phyloP scores from a whole-genome alignment of 2,329 filamentous ascomycete species.

The Aspergillus neotritici region DNA sequence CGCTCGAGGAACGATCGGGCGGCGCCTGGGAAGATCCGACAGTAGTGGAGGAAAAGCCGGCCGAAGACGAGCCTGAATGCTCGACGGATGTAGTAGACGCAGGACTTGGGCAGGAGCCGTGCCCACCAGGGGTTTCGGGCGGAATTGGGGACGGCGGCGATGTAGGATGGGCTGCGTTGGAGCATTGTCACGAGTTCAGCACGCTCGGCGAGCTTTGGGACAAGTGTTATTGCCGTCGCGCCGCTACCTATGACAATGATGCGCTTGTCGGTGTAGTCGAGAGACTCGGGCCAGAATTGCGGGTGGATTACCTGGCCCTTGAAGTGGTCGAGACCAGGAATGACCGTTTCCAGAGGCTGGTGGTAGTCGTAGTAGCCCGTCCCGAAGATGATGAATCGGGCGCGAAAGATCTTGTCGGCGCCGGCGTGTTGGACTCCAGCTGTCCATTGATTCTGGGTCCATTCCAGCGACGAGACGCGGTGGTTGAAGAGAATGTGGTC shows the following conservation, averaged over 20 bases:
- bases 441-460: constrained; percentile 12
- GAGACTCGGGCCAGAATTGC: constrained; percentile 68
- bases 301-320: constrained; percentile 60
- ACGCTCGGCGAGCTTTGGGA: constrained; percentile 62
- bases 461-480: too few relatives aligned
- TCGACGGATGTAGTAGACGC: constrained; percentile 23
- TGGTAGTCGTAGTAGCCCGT: constrained; percentile 72
- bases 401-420: constrained; percentile 16
- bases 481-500: too few relatives aligned
- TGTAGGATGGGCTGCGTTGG: constrained; percentile 70
- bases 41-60: constrained; percentile 50
- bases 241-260: constrained; percentile 71
- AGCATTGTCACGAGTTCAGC: constrained; percentile 69
- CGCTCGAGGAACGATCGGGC: constrained; percentile 46
- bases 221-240: constrained; percentile 71
- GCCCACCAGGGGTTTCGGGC: constrained; percentile 12
- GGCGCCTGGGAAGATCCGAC: constrained; percentile 48
- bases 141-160: constrained; percentile 49
- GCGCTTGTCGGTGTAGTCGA: constrained; percentile 61
- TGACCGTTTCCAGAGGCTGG: constrained; percentile 53
- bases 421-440: constrained; percentile 17
- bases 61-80: constrained; percentile 48
- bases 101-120: constrained; percentile 34
- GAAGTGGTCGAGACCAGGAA: constrained; percentile 66
- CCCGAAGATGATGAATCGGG: constrained; percentile 46